These are phyloP conservation scores for Ustilago loliicola DNA, from an alignment of 1,284 basidiomycete species.

Conservation along the genomic window DNA sequence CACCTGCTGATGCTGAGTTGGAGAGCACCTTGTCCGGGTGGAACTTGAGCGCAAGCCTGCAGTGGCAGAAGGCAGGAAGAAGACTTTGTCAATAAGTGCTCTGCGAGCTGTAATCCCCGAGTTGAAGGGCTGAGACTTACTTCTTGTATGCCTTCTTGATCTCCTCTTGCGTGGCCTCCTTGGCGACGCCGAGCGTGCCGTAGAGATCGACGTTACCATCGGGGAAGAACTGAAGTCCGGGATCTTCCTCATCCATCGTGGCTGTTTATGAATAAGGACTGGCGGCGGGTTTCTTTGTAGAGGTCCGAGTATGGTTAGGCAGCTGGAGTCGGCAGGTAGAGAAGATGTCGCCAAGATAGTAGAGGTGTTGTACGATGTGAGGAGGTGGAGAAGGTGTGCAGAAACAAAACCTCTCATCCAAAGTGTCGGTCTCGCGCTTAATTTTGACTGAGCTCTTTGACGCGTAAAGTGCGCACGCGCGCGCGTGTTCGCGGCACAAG, in stretches of 20 bases:
- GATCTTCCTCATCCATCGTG: conserved; percentile 62
- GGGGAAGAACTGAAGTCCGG: conserved; percentile 65
- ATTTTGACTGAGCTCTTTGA: conserved; percentile 15
- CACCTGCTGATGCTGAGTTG: conserved; percentile 23
- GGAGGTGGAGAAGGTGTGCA: background rate
- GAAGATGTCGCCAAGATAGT: background rate
- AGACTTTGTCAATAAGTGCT: background rate
- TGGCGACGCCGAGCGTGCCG: conserved; percentile 59
- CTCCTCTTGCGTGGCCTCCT: conserved; percentile 53
- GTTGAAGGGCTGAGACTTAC: conserved; percentile 30
- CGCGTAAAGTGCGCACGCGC: conserved; percentile 43
- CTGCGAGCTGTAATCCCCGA: background rate
- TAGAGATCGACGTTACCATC: conserved; percentile 68
- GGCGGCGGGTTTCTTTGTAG: background rate
- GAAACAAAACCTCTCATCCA: background rate
- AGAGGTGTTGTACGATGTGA: background rate
- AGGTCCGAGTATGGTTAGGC: background rate
- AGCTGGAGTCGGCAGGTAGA: background rate
- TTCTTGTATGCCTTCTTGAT: conserved; percentile 67
- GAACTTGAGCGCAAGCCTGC: conserved; percentile 65
- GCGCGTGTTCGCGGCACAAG: background rate
- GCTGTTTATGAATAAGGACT: background rate
- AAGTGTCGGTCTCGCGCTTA: conserved; percentile 18
- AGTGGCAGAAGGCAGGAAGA: background rate
- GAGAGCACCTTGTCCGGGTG: conserved; percentile 69